Conservation (phyloP, 768 basidiomycete species). For the Tephrocybe sp. region DNA sequence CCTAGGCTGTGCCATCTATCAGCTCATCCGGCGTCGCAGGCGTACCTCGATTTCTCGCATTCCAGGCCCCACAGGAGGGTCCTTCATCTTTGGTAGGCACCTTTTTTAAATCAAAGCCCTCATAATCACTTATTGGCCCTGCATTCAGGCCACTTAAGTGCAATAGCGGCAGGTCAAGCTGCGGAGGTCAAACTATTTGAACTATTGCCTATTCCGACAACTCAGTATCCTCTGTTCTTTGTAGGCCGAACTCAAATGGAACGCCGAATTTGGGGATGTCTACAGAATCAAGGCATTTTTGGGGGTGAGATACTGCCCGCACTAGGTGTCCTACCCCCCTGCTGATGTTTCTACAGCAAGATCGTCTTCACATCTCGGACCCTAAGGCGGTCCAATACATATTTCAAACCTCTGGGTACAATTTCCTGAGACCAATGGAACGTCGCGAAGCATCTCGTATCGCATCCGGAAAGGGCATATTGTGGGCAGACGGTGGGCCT, state of each 20-base stretch:
- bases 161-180: constrained; percentile 33
- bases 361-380: constrained; percentile 45
- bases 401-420: constrained; percentile 41
- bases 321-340: neutral
- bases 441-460: constrained; percentile 33
- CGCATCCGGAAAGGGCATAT: constrained; percentile 34
- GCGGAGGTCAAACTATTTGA: constrained; percentile 24
- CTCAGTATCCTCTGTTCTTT: neutral
- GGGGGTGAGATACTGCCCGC: constrained; percentile 26
- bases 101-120: neutral
- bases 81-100: constrained; percentile 38
- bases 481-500: constrained; percentile 39
- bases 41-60: constrained; percentile 32
- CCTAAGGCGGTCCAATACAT: constrained; percentile 49
- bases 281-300: constrained; percentile 36
- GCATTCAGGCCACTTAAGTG: constrained; percentile 24
- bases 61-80: constrained; percentile 35
- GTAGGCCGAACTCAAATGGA: constrained; percentile 47
- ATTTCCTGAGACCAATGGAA: constrained; percentile 39
- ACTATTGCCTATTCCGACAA: neutral
- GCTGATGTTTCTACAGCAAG: constrained; percentile 28
- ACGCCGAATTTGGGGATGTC: constrained; percentile 40
- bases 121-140: neutral
- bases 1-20: constrained; percentile 19
- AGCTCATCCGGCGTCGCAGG: constrained; percentile 29